phyloP scores from a whole-genome alignment of 2,329 filamentous ascomycete genomes.

The Bimuria novae-zelandiae region DNA sequence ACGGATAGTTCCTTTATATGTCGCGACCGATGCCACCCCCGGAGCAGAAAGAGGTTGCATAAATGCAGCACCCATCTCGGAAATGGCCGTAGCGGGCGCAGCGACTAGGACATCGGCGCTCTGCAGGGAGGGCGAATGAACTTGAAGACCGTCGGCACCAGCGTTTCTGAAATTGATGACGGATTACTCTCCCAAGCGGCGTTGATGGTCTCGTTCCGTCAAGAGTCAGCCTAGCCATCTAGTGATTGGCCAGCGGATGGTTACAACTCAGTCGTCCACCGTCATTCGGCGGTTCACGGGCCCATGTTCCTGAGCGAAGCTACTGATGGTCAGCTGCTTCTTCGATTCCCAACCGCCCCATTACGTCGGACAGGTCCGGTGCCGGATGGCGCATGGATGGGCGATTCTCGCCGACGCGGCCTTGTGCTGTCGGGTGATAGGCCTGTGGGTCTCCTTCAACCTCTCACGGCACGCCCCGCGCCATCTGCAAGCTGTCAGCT shows the following conservation, averaged over 20 bases:
- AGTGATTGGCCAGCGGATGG: background rate
- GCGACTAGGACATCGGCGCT: background rate
- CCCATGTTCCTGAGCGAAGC: conserved; percentile 3
- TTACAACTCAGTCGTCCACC: background rate
- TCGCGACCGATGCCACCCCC: background rate
- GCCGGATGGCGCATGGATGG: background rate
- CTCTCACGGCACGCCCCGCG: too few relatives aligned
- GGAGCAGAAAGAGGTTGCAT: background rate
- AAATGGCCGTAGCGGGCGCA: background rate
- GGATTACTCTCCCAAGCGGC: background rate
- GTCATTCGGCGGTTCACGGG: conserved; percentile 7
- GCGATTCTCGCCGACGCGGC: too few relatives aligned
- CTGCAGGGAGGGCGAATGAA: too few relatives aligned
- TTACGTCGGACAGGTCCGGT: background rate
- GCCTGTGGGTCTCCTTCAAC: background rate
- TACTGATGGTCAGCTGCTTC: background rate
- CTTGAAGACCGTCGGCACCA: too few relatives aligned
- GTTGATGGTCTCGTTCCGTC: background rate
- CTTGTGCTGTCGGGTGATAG: too few relatives aligned
- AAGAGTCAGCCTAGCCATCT: too few relatives aligned
- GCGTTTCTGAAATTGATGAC: too few relatives aligned
- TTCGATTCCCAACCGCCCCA: background rate
- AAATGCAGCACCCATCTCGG: background rate
- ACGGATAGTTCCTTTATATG: background rate
- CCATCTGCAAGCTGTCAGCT: too few relatives aligned